phyloP scores from a whole-genome alignment of 768 basidiomycete species.

The Mrakia hoshinonis region DNA sequence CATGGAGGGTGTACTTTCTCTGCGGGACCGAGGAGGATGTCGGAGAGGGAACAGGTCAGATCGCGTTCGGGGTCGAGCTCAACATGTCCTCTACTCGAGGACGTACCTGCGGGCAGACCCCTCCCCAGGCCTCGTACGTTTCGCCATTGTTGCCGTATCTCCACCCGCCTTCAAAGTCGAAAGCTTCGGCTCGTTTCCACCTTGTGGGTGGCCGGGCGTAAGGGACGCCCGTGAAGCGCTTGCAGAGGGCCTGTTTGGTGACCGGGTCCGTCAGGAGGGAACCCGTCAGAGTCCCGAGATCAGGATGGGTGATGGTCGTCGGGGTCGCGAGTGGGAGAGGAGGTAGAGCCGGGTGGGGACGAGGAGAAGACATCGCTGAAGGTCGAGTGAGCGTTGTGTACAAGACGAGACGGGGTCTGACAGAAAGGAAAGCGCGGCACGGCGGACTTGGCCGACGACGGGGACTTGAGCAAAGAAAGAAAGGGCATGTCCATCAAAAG shows the following conservation, averaged over 20 bases:
- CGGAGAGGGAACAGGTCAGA: not conserved
- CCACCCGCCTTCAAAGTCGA: not conserved
- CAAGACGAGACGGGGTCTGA: too few species aligned
- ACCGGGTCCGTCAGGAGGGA: constrained; percentile 4
- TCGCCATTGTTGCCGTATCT: constrained; percentile 5
- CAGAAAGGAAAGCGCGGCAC: too few species aligned
- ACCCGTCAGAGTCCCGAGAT: not conserved
- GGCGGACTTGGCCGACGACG: too few species aligned
- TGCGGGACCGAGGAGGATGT: not conserved
- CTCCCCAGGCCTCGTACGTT: constrained; percentile 3
- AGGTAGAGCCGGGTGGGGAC: not conserved
- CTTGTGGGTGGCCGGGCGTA: not conserved
- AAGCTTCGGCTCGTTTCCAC: not conserved
- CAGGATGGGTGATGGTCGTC: not conserved
- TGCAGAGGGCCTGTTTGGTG: not conserved
- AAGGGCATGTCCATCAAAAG: too few species aligned
- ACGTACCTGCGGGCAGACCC: constrained; percentile 15
- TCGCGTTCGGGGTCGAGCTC: not conserved
- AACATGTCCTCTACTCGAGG: not conserved
- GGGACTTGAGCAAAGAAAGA: too few species aligned
- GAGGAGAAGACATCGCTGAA: not conserved
- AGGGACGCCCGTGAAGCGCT: not conserved
- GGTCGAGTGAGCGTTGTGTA: not conserved
- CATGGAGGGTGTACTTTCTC: constrained; percentile 1
- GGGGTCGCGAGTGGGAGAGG: not conserved